Percentiles rank a stretch among this genome's conserved stretches.
These are phyloP conservation scores for Fragaria vesca DNA, from an alignment of 306 rosid genomes.

Conservation along the genomic window DNA sequence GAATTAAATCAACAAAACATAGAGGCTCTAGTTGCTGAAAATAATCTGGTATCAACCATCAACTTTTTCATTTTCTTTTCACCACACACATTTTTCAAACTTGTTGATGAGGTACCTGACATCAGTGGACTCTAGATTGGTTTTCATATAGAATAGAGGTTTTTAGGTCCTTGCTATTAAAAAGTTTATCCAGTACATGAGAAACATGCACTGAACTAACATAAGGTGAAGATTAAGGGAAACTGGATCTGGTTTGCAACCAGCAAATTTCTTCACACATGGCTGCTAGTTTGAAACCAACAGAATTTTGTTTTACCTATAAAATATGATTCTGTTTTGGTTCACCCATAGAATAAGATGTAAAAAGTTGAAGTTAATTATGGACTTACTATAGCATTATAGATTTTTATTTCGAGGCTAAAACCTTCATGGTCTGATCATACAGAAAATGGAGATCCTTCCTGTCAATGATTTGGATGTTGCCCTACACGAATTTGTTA, in stretches of 20 bases:
- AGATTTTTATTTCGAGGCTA: conserved; percentile 21
- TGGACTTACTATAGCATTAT: conserved; percentile 7
- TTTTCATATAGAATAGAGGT: not conserved
- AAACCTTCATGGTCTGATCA: conserved; percentile 17
- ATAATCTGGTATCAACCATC: conserved; percentile 64
- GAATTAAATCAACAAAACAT: conserved; percentile 96
- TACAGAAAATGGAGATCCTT: conserved; percentile 98
- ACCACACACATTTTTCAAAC: not conserved
- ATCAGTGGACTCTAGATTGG: conserved; percentile 2
- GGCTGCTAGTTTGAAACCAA: not conserved
- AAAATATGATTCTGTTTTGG: conserved; percentile 1
- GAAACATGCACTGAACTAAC: not conserved
- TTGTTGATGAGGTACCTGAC: not conserved
- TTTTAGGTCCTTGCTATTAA: not conserved
- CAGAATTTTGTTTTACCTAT: not conserved
- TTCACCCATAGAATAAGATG: not conserved
- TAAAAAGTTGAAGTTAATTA: conserved; percentile 4
- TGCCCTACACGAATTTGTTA: conserved; percentile 88
- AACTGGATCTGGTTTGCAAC: not conserved
- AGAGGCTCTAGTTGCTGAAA: conserved; percentile 97
- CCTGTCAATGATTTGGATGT: conserved; percentile 93
- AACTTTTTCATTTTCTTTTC: conserved; percentile 12
- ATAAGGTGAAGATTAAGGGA: not conserved
- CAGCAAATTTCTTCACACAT: not conserved
- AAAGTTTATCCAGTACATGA: not conserved